Evolutionary conservation across 805 yeast genomes (phyloP).

Genomic region (Jamesozyma lodderae): DNA sequence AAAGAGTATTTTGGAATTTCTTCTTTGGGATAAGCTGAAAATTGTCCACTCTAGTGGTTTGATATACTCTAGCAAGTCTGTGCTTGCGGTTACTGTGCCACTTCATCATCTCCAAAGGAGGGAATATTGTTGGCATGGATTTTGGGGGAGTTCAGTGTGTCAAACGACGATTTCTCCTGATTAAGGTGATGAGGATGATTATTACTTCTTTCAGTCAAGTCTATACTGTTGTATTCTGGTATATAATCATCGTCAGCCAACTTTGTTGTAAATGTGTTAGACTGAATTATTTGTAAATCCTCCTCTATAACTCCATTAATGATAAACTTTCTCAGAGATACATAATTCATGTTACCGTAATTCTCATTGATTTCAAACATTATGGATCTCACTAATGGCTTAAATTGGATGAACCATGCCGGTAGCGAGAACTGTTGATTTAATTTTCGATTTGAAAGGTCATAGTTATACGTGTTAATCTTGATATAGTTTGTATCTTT

Average conservation of each 20-base stretch:
- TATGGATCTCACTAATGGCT: conserved; percentile 28
- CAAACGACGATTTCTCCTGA: too few species aligned
- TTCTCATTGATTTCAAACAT: conserved; percentile 28
- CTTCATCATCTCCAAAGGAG: conserved; percentile 29
- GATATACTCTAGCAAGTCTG: too few species aligned
- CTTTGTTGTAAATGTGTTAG: conserved; percentile 12
- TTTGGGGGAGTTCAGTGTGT: too few species aligned
- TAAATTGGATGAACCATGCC: conserved; percentile 22
- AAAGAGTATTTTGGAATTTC: too few species aligned
- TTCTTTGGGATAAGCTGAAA: too few species aligned
- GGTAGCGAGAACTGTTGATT: conserved; percentile 29
- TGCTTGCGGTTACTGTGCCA: too few species aligned
- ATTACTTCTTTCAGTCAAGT: too few species aligned
- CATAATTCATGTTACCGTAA: conserved; percentile 31
- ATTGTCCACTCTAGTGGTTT: too few species aligned
- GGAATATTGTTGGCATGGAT: conserved; percentile 10
- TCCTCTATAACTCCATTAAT: conserved; percentile 36
- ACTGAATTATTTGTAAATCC: conserved; percentile 25
- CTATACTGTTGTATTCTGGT: conserved; percentile 13
- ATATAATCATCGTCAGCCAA: conserved; percentile 8
- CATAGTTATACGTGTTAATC: conserved; percentile 25
- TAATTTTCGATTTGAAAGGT: conserved; percentile 14
- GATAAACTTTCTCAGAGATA: conserved; percentile 32
- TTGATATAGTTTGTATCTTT: conserved; percentile 20
- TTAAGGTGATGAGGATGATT: too few species aligned